These are phyloP conservation scores for Urochloa ruziziensis DNA, from an alignment of 176 grass and related monocot species.

Conservation along the genomic window DNA sequence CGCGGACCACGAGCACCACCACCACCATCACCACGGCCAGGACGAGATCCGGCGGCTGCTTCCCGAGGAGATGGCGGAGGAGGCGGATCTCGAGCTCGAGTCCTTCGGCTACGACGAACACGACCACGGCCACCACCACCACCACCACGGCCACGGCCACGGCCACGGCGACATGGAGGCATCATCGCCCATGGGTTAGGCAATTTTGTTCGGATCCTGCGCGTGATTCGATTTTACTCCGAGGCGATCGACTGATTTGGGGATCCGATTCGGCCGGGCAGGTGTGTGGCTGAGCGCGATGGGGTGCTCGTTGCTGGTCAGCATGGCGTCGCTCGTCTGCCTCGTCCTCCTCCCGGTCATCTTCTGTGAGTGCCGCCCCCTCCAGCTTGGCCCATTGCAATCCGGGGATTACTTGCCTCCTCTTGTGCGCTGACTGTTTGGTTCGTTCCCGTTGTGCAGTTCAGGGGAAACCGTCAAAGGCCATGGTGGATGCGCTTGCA, in stretches of 20 bases:
- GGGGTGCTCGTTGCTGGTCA: constrained; percentile 96
- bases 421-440: constrained; percentile 11
- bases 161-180: constrained; percentile 39
- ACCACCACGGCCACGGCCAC: constrained; percentile 35
- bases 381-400: neutral
- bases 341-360: constrained; percentile 89
- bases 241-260: constrained; percentile 17
- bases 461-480: constrained; percentile 92
- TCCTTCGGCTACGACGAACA: constrained; percentile 29
- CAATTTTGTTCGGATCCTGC: neutral
- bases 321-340: constrained; percentile 94
- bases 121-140: neutral
- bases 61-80: constrained; percentile 90
- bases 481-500: constrained; percentile 79
- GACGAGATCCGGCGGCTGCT: constrained; percentile 69
- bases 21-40: constrained; percentile 25
- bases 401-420: neutral
- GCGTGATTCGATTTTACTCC: constrained; percentile 1
- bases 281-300: constrained; percentile 87
- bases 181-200: constrained; percentile 66
- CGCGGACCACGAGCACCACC: constrained; percentile 27
- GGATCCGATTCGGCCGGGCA: constrained; percentile 36
- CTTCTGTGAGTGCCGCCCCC: constrained; percentile 57
- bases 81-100: constrained; percentile 89
- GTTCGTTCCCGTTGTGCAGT: constrained; percentile 37